A percentile compares a stretch with the other conserved stretches of the same genome.
These are phyloP conservation scores for Nemania diffusa DNA, from an alignment of 2,329 filamentous ascomycete genomes.

Conservation along the genomic window DNA sequence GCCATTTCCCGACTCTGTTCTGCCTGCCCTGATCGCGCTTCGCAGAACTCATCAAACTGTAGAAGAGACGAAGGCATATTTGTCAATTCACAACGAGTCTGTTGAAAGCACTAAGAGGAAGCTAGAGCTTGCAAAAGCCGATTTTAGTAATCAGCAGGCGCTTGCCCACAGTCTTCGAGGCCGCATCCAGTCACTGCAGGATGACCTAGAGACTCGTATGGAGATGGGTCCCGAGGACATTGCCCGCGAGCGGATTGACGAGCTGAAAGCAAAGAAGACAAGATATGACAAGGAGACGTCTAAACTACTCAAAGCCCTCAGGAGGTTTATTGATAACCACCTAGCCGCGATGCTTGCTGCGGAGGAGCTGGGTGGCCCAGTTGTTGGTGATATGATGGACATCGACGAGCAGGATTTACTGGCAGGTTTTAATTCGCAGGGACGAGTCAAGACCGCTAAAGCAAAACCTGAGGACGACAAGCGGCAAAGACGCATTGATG, in stretches of 20 bases:
- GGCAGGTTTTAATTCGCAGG: conserved; percentile 69
- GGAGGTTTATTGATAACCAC: conserved; percentile 75
- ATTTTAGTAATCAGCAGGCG: conserved; percentile 64
- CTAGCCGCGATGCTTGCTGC: conserved; percentile 82
- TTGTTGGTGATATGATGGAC: conserved; percentile 79
- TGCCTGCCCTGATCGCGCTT: conserved; percentile 77
- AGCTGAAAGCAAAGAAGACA: conserved; percentile 68
- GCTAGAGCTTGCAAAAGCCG: conserved; percentile 62
- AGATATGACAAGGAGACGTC: conserved; percentile 70
- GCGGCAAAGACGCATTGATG: conserved; percentile 70
- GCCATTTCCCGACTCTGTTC: conserved; percentile 71
- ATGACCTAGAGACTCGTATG: conserved; percentile 66
- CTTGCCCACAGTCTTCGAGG: conserved; percentile 61
- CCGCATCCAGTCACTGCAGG: conserved; percentile 65
- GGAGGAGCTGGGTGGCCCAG: conserved; percentile 84
- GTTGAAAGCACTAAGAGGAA: conserved; percentile 57
- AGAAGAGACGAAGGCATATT: conserved; percentile 69
- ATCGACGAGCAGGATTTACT: conserved; percentile 68
- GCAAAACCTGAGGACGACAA: conserved; percentile 58
- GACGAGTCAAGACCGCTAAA: conserved; percentile 64
- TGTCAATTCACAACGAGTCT: conserved; percentile 57
- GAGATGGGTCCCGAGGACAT: conserved; percentile 70
- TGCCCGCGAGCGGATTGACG: conserved; percentile 69
- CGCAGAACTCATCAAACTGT: conserved; percentile 73
- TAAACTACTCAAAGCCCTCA: conserved; percentile 70